phyloP scores from a whole-genome alignment of 2,329 filamentous ascomycete species.

The Neonectria hederae region DNA sequence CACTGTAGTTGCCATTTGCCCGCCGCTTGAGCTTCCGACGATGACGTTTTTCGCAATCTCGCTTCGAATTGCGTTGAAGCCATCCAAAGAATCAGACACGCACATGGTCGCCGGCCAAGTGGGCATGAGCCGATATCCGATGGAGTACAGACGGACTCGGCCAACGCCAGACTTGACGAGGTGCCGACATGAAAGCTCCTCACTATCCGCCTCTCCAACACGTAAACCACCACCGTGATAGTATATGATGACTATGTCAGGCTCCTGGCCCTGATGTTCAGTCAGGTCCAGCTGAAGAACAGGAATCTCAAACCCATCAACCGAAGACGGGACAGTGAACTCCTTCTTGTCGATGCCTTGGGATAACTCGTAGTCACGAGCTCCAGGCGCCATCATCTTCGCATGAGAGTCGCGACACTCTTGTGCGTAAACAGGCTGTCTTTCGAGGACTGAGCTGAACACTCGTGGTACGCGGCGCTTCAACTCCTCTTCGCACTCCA shows the following conservation, averaged over 20 bases:
- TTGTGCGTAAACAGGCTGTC: constrained; percentile 53
- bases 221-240: constrained; percentile 59
- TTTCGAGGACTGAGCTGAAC: constrained; percentile 40
- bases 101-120: constrained; percentile 51
- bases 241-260: constrained; percentile 51
- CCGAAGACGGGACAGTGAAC: constrained; percentile 45
- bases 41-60: constrained; percentile 45
- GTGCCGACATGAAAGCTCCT: constrained; percentile 58
- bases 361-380: constrained; percentile 50
- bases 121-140: constrained; percentile 58
- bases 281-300: constrained; percentile 47
- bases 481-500: constrained; percentile 48
- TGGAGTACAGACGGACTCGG: constrained; percentile 52
- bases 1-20: constrained; percentile 57
- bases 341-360: constrained; percentile 44
- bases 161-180: constrained; percentile 47
- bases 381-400: constrained; percentile 48
- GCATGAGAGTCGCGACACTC: constrained; percentile 52
- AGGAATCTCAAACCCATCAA: constrained; percentile 49
- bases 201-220: constrained; percentile 59
- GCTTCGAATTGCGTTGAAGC: constrained; percentile 40
- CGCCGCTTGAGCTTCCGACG: constrained; percentile 58
- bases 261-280: constrained; percentile 14
- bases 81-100: constrained; percentile 53
- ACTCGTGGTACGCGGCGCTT: constrained; percentile 28